These are phyloP conservation scores for Astrothelium subdiscretum DNA, from an alignment of 495 filamentous ascomycete genomes.

Conservation along the genomic window DNA sequence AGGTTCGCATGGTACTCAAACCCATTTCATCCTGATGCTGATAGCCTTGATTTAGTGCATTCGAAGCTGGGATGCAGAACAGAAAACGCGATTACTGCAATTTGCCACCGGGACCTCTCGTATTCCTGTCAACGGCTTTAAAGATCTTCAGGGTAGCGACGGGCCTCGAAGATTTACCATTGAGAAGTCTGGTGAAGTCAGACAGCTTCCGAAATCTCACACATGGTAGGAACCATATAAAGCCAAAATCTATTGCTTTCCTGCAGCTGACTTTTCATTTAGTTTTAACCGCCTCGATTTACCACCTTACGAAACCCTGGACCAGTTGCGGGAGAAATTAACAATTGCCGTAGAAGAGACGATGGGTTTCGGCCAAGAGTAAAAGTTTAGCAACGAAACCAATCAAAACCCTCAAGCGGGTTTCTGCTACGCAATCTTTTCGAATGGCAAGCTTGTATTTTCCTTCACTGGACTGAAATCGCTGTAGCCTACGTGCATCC, in stretches of 20 bases:
- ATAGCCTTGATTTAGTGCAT: slow-evolving; percentile 41
- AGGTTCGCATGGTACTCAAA: slow-evolving; percentile 40
- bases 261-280: slow-evolving; percentile 11
- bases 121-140: slow-evolving; percentile 99
- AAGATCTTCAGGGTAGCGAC: slow-evolving; percentile 96
- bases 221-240: slow-evolving; percentile 62
- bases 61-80: slow-evolving; percentile 92
- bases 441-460: too few relatives aligned
- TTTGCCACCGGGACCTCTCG: slow-evolving; percentile 96
- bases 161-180: slow-evolving; percentile 94
- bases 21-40: neutral
- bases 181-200: slow-evolving; percentile 86
- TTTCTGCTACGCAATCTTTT: neutral
- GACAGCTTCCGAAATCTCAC: slow-evolving; percentile 88
- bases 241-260: neutral
- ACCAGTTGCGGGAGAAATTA: slow-evolving; percentile 75
- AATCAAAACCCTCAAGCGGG: too few relatives aligned
- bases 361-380: slow-evolving; percentile 98
- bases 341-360: slow-evolving; percentile 97
- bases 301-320: slow-evolving; percentile 81
- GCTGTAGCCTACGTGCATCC: neutral
- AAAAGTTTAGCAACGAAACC: slow-evolving; percentile 16
- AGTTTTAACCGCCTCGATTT: slow-evolving; percentile 98
- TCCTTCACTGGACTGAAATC: too few relatives aligned
- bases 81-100: slow-evolving; percentile 91